Percentiles rank a stretch among this genome's conserved stretches.
phyloP scores from a whole-genome alignment of 2,329 filamentous ascomycete genomes.

The Xylaria sp. region DNA sequence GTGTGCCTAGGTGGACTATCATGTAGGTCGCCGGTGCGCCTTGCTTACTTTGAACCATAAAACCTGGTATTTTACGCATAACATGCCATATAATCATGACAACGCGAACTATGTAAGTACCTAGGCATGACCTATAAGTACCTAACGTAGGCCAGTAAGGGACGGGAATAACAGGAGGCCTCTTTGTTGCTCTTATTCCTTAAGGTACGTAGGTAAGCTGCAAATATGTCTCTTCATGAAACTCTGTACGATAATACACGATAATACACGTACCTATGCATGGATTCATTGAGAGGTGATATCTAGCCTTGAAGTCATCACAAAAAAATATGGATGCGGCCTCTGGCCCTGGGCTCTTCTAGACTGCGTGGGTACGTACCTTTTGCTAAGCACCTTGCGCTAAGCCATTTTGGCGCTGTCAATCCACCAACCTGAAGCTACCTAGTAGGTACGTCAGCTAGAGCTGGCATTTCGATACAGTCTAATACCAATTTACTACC shows the following conservation, averaged over 20 bases:
- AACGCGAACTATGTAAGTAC: not conserved
- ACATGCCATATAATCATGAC: not conserved
- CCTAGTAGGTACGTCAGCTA: constrained; percentile 41
- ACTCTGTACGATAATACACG: too few species aligned
- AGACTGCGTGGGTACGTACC: not conserved
- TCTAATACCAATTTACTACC: not conserved
- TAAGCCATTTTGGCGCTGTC: constrained; percentile 18
- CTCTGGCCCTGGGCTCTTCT: constrained; percentile 24
- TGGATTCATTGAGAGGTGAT: too few species aligned
- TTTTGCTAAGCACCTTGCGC: not conserved
- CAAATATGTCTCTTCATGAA: too few species aligned
- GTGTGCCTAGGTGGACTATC: not conserved
- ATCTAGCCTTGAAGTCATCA: too few species aligned
- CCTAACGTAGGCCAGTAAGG: not conserved
- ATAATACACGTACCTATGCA: too few species aligned
- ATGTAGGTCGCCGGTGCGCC: constrained; percentile 7
- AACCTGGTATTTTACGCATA: not conserved
- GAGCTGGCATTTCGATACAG: constrained; percentile 36
- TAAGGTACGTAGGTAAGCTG: too few species aligned
- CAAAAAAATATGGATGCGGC: not conserved
- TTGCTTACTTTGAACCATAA: constrained; percentile 9
- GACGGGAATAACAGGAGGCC: not conserved
- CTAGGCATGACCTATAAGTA: not conserved
- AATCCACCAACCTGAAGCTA: constrained; percentile 34
- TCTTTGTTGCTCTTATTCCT: not conserved